phyloP scores from a whole-genome alignment of 345 rosid genomes.

The Sisymbrium irio region DNA sequence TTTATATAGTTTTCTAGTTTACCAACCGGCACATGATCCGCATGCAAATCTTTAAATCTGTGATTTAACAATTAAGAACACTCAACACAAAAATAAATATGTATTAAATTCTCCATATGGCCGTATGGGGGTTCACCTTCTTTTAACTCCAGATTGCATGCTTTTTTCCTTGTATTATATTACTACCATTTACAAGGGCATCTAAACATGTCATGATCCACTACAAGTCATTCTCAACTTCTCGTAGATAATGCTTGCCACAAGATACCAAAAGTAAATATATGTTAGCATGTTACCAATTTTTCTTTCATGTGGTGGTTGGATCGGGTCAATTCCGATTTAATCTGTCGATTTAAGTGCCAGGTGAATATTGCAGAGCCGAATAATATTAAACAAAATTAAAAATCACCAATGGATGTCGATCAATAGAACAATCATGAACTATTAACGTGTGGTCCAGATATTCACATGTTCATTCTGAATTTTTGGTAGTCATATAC shows the following conservation, averaged over 20 bases:
- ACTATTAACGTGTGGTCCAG: not conserved
- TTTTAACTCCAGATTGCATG: not conserved
- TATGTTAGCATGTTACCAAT: not conserved
- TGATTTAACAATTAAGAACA: conserved; percentile 4
- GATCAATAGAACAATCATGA: conserved; percentile 17
- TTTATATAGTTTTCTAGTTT: not conserved
- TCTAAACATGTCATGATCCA: conserved; percentile 31
- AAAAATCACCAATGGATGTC: not conserved
- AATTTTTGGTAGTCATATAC: not conserved
- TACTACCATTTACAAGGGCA: conserved; percentile 2
- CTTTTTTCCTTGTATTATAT: not conserved
- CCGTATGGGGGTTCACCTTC: not conserved
- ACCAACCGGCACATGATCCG: conserved; percentile 36
- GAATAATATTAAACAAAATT: not conserved
- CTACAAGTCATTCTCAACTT: conserved; percentile 12
- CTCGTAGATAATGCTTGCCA: conserved; percentile 31
- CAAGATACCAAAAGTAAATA: conserved; percentile 17
- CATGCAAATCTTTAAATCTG: conserved; percentile 11
- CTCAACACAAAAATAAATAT: not conserved
- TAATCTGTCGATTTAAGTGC: conserved; percentile 17
- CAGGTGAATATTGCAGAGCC: conserved; percentile 9
- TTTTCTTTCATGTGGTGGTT: conserved; percentile 16
- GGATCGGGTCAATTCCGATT: conserved; percentile 17
- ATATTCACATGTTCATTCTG: conserved; percentile 1
- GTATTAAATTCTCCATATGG: not conserved